phyloP scores from a whole-genome alignment of 2,329 filamentous ascomycete species.

The Parascedosporium putredinis region DNA sequence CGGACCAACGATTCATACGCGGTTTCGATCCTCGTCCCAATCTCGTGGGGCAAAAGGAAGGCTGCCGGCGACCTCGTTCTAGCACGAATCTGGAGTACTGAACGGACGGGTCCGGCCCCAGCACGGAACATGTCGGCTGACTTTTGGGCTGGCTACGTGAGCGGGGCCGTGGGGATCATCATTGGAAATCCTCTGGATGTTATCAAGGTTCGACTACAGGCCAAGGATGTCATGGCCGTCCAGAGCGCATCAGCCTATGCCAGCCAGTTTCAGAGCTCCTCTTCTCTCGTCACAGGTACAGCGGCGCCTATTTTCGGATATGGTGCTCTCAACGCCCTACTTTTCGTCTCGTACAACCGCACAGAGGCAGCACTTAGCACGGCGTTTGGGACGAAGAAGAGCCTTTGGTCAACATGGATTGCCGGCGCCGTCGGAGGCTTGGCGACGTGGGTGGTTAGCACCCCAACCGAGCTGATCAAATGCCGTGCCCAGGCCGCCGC shows the following conservation, averaged over 20 bases:
- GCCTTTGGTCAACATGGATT: conserved; percentile 59
- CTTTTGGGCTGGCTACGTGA: conserved; percentile 89
- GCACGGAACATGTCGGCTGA: conserved; percentile 62
- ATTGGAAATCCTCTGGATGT: conserved; percentile 81
- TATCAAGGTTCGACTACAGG: conserved; percentile 57
- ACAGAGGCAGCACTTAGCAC: conserved; percentile 53
- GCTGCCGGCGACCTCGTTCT: no score
- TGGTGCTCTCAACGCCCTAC: conserved; percentile 78
- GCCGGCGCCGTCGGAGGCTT: conserved; percentile 76
- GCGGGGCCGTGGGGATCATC: conserved; percentile 74
- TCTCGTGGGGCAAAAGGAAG: no score
- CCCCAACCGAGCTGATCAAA: conserved; percentile 85
- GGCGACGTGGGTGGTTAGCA: conserved; percentile 74
- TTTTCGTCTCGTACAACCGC: conserved; percentile 86
- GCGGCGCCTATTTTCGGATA: conserved; percentile 83
- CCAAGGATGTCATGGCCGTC: conserved; percentile 22
- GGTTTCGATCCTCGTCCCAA: no score
- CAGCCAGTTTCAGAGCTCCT: conserved; percentile 24
- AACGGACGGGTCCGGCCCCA: no score
- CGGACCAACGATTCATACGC: no score
- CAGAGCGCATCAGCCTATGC: conserved; percentile 15
- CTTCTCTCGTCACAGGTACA: conserved; percentile 49
- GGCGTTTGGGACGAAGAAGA: conserved; percentile 25
- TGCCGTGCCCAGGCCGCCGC: conserved; percentile 65
- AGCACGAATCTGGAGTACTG: no score